Evolutionary conservation across 495 filamentous ascomycete genomes (phyloP).

Genomic region (Penicillium diatomitis): DNA sequence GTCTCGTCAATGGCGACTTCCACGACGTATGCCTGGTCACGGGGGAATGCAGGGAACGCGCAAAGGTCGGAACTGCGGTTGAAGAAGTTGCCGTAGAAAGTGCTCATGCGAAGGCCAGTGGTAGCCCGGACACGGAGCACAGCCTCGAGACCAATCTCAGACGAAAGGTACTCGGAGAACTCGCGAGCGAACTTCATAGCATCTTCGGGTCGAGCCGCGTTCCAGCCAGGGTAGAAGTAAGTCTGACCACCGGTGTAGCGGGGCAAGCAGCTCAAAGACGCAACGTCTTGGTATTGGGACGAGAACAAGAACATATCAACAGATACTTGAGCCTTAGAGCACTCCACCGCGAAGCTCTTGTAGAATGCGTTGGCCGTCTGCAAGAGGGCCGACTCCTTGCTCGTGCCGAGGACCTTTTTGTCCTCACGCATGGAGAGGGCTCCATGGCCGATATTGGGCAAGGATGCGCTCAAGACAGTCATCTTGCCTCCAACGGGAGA

Average conservation of each 20-base stretch:
- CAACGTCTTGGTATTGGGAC: constrained; percentile 94
- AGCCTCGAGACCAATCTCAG: constrained; percentile 92
- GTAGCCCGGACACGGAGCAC: constrained; percentile 93
- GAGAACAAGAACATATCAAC: constrained; percentile 99
- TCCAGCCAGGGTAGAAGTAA: constrained; percentile 98
- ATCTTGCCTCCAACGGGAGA: constrained; percentile 90
- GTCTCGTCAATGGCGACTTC: constrained; percentile 97
- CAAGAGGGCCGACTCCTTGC: constrained; percentile 76
- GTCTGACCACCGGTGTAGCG: constrained; percentile 96
- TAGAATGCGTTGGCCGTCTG: constrained; percentile 94
- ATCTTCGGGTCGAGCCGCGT: constrained; percentile 83
- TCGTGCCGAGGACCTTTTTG: constrained; percentile 91
- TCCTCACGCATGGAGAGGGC: constrained; percentile 92
- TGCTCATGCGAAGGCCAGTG: constrained; percentile 89
- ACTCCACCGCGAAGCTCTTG: constrained; percentile 98
- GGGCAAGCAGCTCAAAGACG: constrained; percentile 86
- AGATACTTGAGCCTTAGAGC: constrained; percentile 96
- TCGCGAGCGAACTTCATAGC: constrained; percentile 95
- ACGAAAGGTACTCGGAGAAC: constrained; percentile 90
- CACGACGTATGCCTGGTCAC: constrained; percentile 97
- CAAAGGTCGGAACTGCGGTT: constrained; percentile 95
- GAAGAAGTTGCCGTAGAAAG: constrained; percentile 99
- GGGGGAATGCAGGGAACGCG: constrained; percentile 93
- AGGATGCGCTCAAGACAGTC: constrained; percentile 74
- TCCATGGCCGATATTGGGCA: constrained; percentile 86